Base-by-base conservation (phyloP, 2,329 filamentous ascomycete genomes). In the Sarocladiaceae sp. region DNA sequence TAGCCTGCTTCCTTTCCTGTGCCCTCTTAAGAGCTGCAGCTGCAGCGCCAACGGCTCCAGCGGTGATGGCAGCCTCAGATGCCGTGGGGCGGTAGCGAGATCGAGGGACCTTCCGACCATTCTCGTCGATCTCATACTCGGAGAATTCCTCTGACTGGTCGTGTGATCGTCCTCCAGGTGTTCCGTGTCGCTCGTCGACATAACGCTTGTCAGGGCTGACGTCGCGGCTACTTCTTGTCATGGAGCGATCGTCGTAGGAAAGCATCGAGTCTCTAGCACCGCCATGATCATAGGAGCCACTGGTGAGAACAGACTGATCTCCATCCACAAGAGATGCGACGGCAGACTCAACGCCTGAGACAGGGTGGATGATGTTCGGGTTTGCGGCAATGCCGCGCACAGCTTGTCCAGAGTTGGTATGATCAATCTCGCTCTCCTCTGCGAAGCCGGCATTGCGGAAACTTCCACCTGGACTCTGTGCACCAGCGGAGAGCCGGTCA, bases 301-400 rank as follows among this genome's bases (percentile, higher is more conserved):
- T 68, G 3, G 80, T 90, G 44, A 95, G 59, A 11, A 83, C 77
- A 2, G 88, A 94, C 43, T 76, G 75, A 4, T 79, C 75, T 15
- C 89, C 88, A 54, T 93, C 84, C 2, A 83, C 69, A 6, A 97
- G 70, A 13, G 90, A 96, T 6, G 91, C 91, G 10, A 97, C 90
- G 9, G 85, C 86, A 12, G 90, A 96, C 62, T 96, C 90, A 0
- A 95, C 82, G 2, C 78, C 88, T 26, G 81, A 58, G 2, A 78
- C 80, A 2, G 79, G 82, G 53, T 89, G 81, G 3, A 94, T 75
- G 56, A 88, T 83, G 52, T 87, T 75, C 2, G 88, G 83, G 53
- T 87, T 95, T 10, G 82, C 81, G 33, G 77, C 83, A 37, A 88
- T 66, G 16, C 77, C 79, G 23, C 77, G 79, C 20, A 95, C 80